phyloP scores from a whole-genome alignment of 2,329 filamentous ascomycete species.

The Claviceps capensis region DNA sequence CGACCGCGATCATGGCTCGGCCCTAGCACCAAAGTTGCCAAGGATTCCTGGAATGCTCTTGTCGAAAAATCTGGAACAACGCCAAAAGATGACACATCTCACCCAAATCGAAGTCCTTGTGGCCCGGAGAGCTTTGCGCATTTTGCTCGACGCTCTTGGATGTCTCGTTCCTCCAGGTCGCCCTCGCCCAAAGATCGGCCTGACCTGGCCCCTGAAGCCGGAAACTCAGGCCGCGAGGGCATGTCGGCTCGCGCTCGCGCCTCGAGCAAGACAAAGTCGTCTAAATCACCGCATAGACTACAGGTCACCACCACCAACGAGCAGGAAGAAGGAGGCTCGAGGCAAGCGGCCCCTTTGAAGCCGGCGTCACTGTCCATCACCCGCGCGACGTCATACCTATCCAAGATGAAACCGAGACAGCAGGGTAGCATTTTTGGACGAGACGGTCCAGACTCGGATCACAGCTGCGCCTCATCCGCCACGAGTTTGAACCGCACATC shows the following conservation, averaged over 20 bases:
- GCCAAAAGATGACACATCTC: slow-evolving; percentile 3
- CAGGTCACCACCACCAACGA: slow-evolving; percentile 15
- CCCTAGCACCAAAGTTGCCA: slow-evolving; percentile 26
- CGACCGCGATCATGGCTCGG: slow-evolving; percentile 40
- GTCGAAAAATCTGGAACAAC: slow-evolving; percentile 5
- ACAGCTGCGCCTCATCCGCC: slow-evolving; percentile 33
- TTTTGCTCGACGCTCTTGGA: slow-evolving; percentile 6
- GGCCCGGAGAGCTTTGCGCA: slow-evolving; percentile 33
- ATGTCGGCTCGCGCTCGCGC: not conserved
- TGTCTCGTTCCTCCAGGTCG: slow-evolving; percentile 4
- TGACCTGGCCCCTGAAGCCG: slow-evolving; percentile 13
- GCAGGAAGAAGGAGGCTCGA: slow-evolving; percentile 11
- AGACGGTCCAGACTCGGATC: slow-evolving; percentile 24
- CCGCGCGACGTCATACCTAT: slow-evolving; percentile 34
- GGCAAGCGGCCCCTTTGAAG: slow-evolving; percentile 22
- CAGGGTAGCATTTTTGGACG: slow-evolving; percentile 26
- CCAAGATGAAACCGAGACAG: slow-evolving; percentile 34
- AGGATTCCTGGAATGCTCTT: slow-evolving; percentile 9
- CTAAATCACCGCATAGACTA: slow-evolving; percentile 12
- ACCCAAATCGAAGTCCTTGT: slow-evolving; percentile 22
- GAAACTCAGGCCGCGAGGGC: slow-evolving; percentile 9
- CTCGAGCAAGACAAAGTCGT: not conserved
- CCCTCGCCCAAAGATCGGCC: slow-evolving; percentile 28
- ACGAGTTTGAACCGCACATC: slow-evolving; percentile 30
- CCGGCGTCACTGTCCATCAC: slow-evolving; percentile 24